Percentiles rank a stretch among this genome's conserved stretches.
Conservation (phyloP, 108 stramenopile genomes). For the Nitzschia putrida region DNA sequence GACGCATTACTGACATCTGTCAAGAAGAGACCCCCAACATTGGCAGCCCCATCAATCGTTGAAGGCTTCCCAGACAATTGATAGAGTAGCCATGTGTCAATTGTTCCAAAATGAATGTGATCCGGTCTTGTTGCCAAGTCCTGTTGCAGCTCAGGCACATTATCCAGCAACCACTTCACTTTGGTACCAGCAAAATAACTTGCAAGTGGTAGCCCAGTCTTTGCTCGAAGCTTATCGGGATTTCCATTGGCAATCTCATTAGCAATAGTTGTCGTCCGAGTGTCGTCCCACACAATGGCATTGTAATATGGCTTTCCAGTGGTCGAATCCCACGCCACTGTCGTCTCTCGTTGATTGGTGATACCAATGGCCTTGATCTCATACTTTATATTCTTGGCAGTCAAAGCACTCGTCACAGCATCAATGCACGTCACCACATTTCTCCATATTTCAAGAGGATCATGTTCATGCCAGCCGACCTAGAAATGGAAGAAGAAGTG, state of each 20-base stretch:
- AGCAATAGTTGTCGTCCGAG: slow-evolving; percentile 84
- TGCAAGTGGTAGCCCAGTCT: slow-evolving; percentile 94
- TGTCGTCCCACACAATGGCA: slow-evolving; percentile 98
- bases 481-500: neutral
- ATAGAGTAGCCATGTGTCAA: slow-evolving; percentile 95
- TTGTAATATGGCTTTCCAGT: slow-evolving; percentile 94
- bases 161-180: slow-evolving; percentile 92
- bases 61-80: slow-evolving; percentile 71
- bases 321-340: slow-evolving; percentile 87
- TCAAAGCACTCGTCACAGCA: slow-evolving; percentile 43
- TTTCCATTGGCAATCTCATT: slow-evolving; percentile 64
- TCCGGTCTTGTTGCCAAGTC: slow-evolving; percentile 46
- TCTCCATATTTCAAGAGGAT: slow-evolving; percentile 89
- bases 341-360: slow-evolving; percentile 99
- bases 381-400: slow-evolving; percentile 22
- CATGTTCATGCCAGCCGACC: slow-evolving; percentile 93
- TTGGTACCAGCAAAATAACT: slow-evolving; percentile 97
- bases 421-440: slow-evolving; percentile 53
- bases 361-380: slow-evolving; percentile 77
- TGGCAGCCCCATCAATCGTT: slow-evolving; percentile 57
- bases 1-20: slow-evolving; percentile 97
- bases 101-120: slow-evolving; percentile 89
- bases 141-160: slow-evolving; percentile 67
- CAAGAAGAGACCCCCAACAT: slow-evolving; percentile 71
- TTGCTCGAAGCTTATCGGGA: slow-evolving; percentile 71